Percentiles rank a stretch among this genome's conserved stretches.
Evolutionary conservation across 2,329 filamentous ascomycete genomes (phyloP).

Genomic region (Monosporascus cannonballus): DNA sequence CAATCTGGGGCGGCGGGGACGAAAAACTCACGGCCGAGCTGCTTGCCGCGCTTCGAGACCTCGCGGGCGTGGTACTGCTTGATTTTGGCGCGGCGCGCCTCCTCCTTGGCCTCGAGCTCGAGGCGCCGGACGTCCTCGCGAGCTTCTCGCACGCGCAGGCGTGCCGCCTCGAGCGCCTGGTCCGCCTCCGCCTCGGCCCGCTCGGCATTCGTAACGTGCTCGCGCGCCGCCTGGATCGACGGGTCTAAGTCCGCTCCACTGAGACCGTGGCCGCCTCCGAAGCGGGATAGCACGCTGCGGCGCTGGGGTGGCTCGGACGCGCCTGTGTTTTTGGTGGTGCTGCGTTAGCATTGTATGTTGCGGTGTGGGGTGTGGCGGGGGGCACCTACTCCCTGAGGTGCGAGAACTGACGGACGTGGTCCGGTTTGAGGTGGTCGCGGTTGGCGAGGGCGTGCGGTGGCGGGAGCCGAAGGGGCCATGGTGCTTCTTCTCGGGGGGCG

Average conservation of each 20-base stretch:
- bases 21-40: conserved; percentile 56
- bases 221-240: conserved; percentile 53
- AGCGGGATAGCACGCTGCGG: conserved; percentile 36
- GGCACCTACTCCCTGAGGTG: conserved; percentile 11
- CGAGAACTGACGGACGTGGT: conserved; percentile 15
- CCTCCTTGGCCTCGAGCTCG: conserved; percentile 60
- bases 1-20: background rate
- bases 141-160: conserved; percentile 54
- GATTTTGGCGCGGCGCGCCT: conserved; percentile 58
- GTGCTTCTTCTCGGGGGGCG: conserved; percentile 35
- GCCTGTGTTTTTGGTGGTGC: conserved; percentile 4
- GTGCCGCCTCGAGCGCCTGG: conserved; percentile 52
- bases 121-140: conserved; percentile 56
- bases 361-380: background rate
- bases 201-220: conserved; percentile 58
- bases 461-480: conserved; percentile 34
- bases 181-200: conserved; percentile 60
- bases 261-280: conserved; percentile 39
- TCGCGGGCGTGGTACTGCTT: conserved; percentile 61
- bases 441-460: conserved; percentile 26
- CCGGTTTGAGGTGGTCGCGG: conserved; percentile 12
- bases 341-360: background rate
- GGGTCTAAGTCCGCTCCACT: conserved; percentile 49
- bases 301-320: conserved; percentile 17
- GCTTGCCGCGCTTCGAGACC: conserved; percentile 62